Conservation (phyloP, 768 basidiomycete species). For the Boletus rubropictus region DNA sequence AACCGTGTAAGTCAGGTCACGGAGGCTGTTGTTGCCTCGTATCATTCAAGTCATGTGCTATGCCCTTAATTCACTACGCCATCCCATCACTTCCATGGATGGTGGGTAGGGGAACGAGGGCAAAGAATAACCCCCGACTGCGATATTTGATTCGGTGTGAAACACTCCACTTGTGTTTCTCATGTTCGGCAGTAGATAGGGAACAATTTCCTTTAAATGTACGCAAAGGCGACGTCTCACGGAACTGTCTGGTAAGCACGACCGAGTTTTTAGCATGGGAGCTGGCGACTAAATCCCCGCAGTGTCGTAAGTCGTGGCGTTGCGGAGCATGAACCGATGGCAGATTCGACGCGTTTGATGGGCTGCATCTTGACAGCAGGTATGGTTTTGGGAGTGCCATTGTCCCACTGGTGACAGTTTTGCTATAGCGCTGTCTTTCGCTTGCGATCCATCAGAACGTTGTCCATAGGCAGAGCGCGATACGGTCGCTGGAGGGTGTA, state of each 20-base stretch:
- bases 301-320: too few relatives aligned
- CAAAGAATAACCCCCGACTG: conserved; percentile 44
- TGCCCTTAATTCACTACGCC: conserved; percentile 75
- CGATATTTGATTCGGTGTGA: conserved; percentile 14
- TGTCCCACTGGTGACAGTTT: conserved; percentile 8
- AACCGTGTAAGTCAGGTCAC: conserved; percentile 5
- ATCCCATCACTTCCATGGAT: conserved; percentile 43
- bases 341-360: conserved; percentile 1
- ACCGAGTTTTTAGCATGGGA: too few relatives aligned
- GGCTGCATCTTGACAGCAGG: conserved; percentile 1
- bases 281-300: too few relatives aligned
- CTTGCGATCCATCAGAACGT: background rate
- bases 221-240: background rate
- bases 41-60: conserved; percentile 3
- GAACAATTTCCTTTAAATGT: conserved; percentile 16
- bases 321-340: background rate
- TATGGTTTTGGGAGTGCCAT: conserved; percentile 1
- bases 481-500: background rate
- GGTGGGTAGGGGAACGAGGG: conserved; percentile 82
- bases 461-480: background rate
- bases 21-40: background rate
- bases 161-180: conserved; percentile 12
- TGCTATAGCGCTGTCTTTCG: too few relatives aligned
- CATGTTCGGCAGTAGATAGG: conserved; percentile 15
- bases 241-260: background rate